Evolutionary conservation across 306 rosid genomes (phyloP), one percentile per base, ranked within the genome.

Genomic region (Pterocarpus macrocarpus): DNA sequence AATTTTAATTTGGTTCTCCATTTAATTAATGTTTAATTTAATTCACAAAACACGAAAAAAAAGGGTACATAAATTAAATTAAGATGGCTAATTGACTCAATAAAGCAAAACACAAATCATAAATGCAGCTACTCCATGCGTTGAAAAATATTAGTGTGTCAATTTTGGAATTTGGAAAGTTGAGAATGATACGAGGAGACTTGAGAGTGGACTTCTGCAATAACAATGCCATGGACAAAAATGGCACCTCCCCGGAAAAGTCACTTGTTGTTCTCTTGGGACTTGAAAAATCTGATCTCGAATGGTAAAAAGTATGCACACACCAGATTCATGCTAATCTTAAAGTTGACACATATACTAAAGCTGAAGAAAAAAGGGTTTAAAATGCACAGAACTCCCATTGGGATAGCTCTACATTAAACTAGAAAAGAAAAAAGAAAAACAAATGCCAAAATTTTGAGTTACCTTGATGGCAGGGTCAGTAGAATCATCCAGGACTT

Each of bases 401-500:
- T 75, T 74, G 59, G 59, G 44, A 22, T 52, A 34, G 33, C 38
- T 6, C 2, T 7, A 4, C n/a, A 63, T 52, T 50, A 9, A 56
- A 53, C 5, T 3, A 59, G 53, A 50, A 28, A 17, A 12, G 2
- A 5, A 8, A 0, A 9, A 75, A 17, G 32, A 8, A 8, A 43
- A 43, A 43, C 10, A 43, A 43, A 43, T 47, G 53, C 68, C 53
- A 49, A 49, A 9, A 5, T 6, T 8, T 57, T 12, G 9, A 32
- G 45, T 8, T 86, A 95, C 99, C 97, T 96, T 96, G 59, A 96
- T 67, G 13, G 83, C 76, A 14, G 97, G 94, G 87, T 96, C 99
- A 43, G 99, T 96, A 44, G 98, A 93, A 85, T 96, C 99, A 47
- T 96, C 99, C 0, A 96, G 94, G 38, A 96, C 98, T 89, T 96